phyloP scores from a whole-genome alignment of 169 alveolate genomes.

The Hepatocystis sp. region DNA sequence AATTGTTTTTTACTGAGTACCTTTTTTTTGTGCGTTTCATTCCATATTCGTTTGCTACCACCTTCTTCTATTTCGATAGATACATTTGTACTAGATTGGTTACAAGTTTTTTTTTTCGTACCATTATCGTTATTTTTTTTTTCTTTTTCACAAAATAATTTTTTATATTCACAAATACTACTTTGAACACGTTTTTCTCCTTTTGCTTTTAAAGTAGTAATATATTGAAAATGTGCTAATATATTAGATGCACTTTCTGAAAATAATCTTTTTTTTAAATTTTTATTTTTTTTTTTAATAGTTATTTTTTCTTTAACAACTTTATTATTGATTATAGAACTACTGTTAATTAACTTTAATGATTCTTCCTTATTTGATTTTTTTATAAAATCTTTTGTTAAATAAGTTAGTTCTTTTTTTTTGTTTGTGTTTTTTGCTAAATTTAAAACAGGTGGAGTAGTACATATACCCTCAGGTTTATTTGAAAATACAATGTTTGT shows the following conservation, averaged over 20 bases:
- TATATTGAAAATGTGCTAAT: conserved; percentile 32
- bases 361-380: not conserved
- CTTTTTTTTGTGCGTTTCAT: no score
- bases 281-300: conserved; percentile 20
- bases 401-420: not conserved
- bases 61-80: no score
- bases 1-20: no score
- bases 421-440: not conserved
- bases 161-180: not conserved
- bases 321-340: conserved; percentile 2
- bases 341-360: not conserved
- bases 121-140: no score
- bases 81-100: no score
- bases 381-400: not conserved
- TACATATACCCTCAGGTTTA: not conserved
- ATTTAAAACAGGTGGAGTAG: not conserved
- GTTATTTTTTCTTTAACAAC: not conserved
- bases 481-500: not conserved
- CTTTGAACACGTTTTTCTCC: not conserved
- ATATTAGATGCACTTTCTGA: conserved; percentile 38
- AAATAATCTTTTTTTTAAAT: conserved; percentile 33
- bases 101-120: no score
- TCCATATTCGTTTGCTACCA: no score
- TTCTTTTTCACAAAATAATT: no score
- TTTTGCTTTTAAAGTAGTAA: not conserved